Base-by-base conservation (phyloP, 208 protist species). In the Eutreptiella sp. region DNA sequence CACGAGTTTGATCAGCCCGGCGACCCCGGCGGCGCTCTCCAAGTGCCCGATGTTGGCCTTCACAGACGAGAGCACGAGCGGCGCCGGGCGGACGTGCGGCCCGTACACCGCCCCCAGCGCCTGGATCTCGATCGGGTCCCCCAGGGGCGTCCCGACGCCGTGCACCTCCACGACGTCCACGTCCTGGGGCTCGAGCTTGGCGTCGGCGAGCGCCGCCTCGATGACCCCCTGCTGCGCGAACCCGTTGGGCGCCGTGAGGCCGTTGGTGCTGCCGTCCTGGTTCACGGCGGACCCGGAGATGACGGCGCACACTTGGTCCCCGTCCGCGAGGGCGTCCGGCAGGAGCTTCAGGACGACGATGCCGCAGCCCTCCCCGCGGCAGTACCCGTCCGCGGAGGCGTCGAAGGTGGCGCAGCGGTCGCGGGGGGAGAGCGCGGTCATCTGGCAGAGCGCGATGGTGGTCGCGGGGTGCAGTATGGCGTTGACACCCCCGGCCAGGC, bases 391-490 rank as follows among this genome's bases (percentile, higher is more conserved):
- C 1, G 85, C 85, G 26, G 23, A 3, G 16, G 48, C 52, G 50
- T 86, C 83, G 31, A 88, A 84, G 2, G 79, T 70, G 46, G 76
- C 45, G 70, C 85, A 90, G 21, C 69, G 53, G 4, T 68, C 81
- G 38, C 68, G n/a, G 0, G 39, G 23, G 0, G 76, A 79, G 19
- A 81, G 68, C 9, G 48, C 34, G 11, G 72, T 63, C 9, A 32
- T 70, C 32, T 41, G 36, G 32, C 75, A 79, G 9, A 54, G 53
- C 9, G 67, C 21, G 4, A 52, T 52, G 42, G 63, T 59, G 19
- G 45, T 14, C n/a, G 53, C 57, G 26, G 38, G 38, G 0, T 80
- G 47, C 7, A 77, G 64, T 4, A 76, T 26, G n/a, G n/a, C n/a
- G 64, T 77, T 87, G 29, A 60, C 60, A 28, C 50, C 54, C n/a